These are phyloP conservation scores for Kurtzmaniella cleridarum DNA, from an alignment of 805 yeast species.

Conservation along the genomic window DNA sequence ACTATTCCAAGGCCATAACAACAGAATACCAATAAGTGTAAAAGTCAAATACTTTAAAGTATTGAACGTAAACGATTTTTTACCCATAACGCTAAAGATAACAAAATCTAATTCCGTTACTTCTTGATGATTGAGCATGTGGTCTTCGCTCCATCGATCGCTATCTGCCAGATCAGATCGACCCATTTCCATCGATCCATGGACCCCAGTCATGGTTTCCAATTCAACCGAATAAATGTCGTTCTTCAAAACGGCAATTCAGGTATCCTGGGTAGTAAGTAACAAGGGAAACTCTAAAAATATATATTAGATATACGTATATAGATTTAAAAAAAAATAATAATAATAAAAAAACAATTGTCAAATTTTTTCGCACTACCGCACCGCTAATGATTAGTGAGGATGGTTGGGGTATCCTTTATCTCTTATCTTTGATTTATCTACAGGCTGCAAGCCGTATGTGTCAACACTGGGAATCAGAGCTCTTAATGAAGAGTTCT, in stretches of 20 bases:
- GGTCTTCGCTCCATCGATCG: conserved; percentile 4
- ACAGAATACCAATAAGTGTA: conserved; percentile 65
- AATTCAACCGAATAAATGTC: conserved; percentile 1
- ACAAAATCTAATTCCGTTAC: conserved; percentile 1
- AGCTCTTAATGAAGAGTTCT: too few relatives aligned
- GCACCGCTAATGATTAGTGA: too few relatives aligned
- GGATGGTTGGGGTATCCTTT: too few relatives aligned
- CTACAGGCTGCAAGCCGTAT: too few relatives aligned
- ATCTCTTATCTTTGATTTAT: too few relatives aligned
- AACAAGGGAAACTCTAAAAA: too few relatives aligned
- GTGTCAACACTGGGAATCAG: too few relatives aligned
- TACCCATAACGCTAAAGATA: conserved; percentile 1
- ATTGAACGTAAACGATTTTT: conserved; percentile 8
- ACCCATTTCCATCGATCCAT: conserved; percentile 1
- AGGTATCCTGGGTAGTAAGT: too few relatives aligned
- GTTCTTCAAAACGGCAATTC: conserved; percentile 3
- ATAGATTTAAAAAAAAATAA: too few relatives aligned
- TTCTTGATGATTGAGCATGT: neutral
- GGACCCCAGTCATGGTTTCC: conserved; percentile 3
- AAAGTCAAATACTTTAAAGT: conserved; percentile 52
- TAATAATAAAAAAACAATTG: too few relatives aligned
- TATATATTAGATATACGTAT: too few relatives aligned
- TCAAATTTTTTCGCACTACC: too few relatives aligned
- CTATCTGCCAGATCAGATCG: neutral
- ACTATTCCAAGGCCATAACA: conserved; percentile 97